phyloP scores from a whole-genome alignment of 2,329 filamentous ascomycete genomes.

The Botrytis fabae region DNA sequence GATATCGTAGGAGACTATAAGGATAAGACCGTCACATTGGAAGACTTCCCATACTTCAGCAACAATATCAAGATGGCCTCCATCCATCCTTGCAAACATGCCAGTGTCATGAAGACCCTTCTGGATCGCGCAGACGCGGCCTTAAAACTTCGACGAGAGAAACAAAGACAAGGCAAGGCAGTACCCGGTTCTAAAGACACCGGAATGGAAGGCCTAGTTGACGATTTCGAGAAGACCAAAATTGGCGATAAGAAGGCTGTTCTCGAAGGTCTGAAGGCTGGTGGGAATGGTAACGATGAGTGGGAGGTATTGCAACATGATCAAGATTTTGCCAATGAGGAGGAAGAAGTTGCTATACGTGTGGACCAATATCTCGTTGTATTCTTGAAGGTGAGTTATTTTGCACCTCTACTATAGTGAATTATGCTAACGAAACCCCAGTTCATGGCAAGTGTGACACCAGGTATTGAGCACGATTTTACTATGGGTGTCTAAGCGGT shows the following conservation, averaged over 20 bases:
- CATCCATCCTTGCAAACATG: constrained; percentile 96
- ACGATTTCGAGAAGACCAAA: constrained; percentile 67
- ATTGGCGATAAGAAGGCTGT: constrained; percentile 49
- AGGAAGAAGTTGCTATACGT: constrained; percentile 77
- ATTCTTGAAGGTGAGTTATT: constrained; percentile 67
- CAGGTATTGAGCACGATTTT: constrained; percentile 96
- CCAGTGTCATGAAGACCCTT: constrained; percentile 95
- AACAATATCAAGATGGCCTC: constrained; percentile 93
- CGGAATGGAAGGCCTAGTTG: constrained; percentile 83
- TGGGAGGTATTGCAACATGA: constrained; percentile 65
- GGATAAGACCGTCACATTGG: constrained; percentile 96
- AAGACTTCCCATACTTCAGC: constrained; percentile 95
- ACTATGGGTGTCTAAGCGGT: constrained; percentile 81
- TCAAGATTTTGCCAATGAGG: constrained; percentile 56
- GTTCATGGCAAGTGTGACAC: constrained; percentile 87
- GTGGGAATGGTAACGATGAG: constrained; percentile 55
- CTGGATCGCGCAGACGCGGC: constrained; percentile 94
- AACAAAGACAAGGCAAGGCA: constrained; percentile 64
- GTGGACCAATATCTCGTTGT: constrained; percentile 90
- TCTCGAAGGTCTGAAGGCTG: constrained; percentile 48
- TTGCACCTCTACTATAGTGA: neutral
- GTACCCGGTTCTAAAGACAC: constrained; percentile 46
- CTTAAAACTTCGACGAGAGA: constrained; percentile 82
- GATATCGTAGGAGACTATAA: constrained; percentile 96
- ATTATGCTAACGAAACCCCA: constrained; percentile 44